Percentiles rank a stretch among this genome's conserved stretches.
Evolutionary conservation across 306 rosid species (phyloP).

Genomic region (Fragaria iinumae): DNA sequence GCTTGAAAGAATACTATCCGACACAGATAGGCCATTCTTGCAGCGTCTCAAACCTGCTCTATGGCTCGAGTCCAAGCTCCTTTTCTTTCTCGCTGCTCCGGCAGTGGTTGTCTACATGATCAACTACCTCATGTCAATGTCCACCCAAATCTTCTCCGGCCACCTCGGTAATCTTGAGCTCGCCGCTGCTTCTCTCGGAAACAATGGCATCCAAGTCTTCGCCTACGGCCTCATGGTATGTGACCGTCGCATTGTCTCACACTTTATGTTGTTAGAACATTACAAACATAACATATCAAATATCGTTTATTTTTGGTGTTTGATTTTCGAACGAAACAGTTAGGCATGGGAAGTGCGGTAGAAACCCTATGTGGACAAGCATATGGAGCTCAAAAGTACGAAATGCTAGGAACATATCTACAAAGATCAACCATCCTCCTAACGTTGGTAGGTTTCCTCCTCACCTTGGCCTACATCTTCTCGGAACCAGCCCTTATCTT

Average conservation of each 20-base stretch:
- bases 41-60: conserved; percentile 45
- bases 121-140: conserved; percentile 69
- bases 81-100: conserved; percentile 55
- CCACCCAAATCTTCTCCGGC: conserved; percentile 64
- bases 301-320: too few species aligned
- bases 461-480: conserved; percentile 40
- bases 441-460: conserved; percentile 11
- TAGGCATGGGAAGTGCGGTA: conserved; percentile 94
- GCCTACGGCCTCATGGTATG: conserved; percentile 66
- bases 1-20: conserved; percentile 47
- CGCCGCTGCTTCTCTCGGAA: conserved; percentile 73
- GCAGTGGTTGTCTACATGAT: conserved; percentile 49
- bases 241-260: too few species aligned
- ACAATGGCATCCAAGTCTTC: conserved; percentile 63
- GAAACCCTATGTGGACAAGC: conserved; percentile 90
- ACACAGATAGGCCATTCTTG: conserved; percentile 26
- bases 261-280: too few species aligned
- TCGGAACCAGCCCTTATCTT: conserved; percentile 41
- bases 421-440: conserved; percentile 68
- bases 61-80: conserved; percentile 50
- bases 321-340: conserved; percentile 28
- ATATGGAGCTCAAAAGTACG: conserved; percentile 56
- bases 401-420: conserved; percentile 60
- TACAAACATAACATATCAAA: too few species aligned
- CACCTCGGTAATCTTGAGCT: conserved; percentile 74